These are phyloP conservation scores for Beauveria pseudobassiana DNA, from an alignment of 2,329 filamentous ascomycete genomes.

Conservation along the genomic window DNA sequence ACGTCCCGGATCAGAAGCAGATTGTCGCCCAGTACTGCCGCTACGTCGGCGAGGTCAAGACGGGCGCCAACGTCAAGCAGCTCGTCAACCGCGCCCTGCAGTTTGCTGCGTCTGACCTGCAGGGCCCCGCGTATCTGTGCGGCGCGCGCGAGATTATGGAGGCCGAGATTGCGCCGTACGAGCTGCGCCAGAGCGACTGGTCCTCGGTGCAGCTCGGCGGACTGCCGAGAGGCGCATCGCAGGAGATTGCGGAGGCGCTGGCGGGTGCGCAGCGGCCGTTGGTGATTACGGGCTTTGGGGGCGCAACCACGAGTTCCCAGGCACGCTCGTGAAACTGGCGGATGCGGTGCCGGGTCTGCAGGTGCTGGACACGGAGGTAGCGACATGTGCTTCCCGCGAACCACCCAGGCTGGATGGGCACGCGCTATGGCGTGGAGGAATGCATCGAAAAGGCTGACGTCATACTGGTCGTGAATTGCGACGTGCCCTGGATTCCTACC, in stretches of 20 bases:
- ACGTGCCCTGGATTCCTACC: slow-evolving; percentile 91
- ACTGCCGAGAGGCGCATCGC: slow-evolving; percentile 43
- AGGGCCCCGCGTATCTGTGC: slow-evolving; percentile 72
- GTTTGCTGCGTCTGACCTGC: slow-evolving; percentile 69
- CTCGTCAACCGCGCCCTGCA: slow-evolving; percentile 79
- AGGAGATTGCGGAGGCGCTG: slow-evolving; percentile 55
- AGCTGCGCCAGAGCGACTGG: slow-evolving; percentile 63
- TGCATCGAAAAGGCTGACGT: slow-evolving; percentile 70
- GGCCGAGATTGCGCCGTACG: slow-evolving; percentile 69
- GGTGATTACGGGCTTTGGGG: slow-evolving; percentile 66
- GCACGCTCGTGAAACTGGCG: slow-evolving; percentile 58
- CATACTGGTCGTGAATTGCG: slow-evolving; percentile 79
- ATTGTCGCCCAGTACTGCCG: slow-evolving; percentile 82
- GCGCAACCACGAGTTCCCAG: slow-evolving; percentile 56
- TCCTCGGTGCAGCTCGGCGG: slow-evolving; percentile 60
- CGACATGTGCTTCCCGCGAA: slow-evolving; percentile 72
- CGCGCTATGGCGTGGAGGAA: slow-evolving; percentile 68
- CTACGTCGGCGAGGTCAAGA: slow-evolving; percentile 76
- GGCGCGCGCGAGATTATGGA: slow-evolving; percentile 80
- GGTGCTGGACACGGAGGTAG: slow-evolving; percentile 68
- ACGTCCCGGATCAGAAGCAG: slow-evolving; percentile 73
- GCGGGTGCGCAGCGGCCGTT: slow-evolving; percentile 58
- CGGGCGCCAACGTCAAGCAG: slow-evolving; percentile 79
- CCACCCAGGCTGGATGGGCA: slow-evolving; percentile 60
- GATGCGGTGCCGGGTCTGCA: slow-evolving; percentile 59